phyloP scores from a whole-genome alignment of 2,329 filamentous ascomycete species.

The Fusarium albidum region DNA sequence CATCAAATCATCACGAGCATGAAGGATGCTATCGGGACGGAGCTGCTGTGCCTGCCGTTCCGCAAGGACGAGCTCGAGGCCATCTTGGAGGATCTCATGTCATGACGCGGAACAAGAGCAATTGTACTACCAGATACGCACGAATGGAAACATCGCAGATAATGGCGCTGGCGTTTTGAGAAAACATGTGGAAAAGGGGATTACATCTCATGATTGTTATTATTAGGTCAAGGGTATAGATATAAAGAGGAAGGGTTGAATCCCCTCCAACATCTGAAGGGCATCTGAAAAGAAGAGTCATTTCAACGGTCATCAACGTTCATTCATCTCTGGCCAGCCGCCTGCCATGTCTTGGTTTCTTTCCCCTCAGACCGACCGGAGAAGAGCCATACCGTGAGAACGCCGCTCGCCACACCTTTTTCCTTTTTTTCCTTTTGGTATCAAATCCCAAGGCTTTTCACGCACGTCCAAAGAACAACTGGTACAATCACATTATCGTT shows the following conservation, averaged over 20 bases:
- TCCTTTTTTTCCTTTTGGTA: too few relatives aligned
- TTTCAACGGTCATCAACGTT: conserved; percentile 32
- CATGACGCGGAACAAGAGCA: conserved; percentile 31
- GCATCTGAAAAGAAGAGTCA: conserved; percentile 6
- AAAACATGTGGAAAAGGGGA: not conserved
- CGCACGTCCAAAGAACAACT: conserved; percentile 89
- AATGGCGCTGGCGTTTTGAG: conserved; percentile 18
- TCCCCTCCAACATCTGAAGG: not conserved
- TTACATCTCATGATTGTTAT: conserved; percentile 14
- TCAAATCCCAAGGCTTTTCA: conserved; percentile 75
- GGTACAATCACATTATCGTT: conserved; percentile 99
- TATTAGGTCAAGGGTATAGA: conserved; percentile 27
- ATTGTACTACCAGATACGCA: conserved; percentile 11
- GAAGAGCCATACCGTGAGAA: conserved; percentile 11
- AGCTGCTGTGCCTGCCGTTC: conserved; percentile 86
- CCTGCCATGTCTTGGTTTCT: conserved; percentile 16
- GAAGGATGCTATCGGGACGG: conserved; percentile 85
- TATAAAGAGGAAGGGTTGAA: conserved; percentile 11
- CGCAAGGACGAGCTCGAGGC: conserved; percentile 87
- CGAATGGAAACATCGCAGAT: conserved; percentile 11
- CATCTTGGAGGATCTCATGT: conserved; percentile 77
- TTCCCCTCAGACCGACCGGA: not conserved
- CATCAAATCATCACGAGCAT: conserved; percentile 95
- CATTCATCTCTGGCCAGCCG: conserved; percentile 32
- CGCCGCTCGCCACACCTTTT: conserved; percentile 14